These are phyloP conservation scores for Leccinellum albellum DNA, from an alignment of 768 basidiomycete genomes.

Conservation along the genomic window DNA sequence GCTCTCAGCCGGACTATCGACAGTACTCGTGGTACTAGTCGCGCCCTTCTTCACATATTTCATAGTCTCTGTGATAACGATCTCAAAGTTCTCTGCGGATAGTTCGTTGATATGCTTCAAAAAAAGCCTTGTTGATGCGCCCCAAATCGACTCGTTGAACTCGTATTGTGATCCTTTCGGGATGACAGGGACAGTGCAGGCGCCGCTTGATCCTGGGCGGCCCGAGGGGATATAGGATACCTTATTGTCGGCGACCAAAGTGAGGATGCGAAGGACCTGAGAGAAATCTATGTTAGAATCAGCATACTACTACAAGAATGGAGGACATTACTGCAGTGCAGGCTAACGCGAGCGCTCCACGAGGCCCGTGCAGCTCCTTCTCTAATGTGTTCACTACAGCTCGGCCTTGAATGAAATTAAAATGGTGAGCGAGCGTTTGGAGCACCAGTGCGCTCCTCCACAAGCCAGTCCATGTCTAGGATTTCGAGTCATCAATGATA, in stretches of 20 bases:
- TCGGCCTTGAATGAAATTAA: neutral
- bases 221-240: neutral
- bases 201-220: neutral
- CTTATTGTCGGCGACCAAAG: neutral
- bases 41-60: neutral
- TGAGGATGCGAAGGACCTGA: neutral
- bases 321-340: neutral
- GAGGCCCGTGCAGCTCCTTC: neutral
- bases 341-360: neutral
- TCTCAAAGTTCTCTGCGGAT: neutral
- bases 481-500: neutral
- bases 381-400: neutral
- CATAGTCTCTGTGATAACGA: neutral
- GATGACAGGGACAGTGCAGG: neutral
- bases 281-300: neutral
- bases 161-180: neutral
- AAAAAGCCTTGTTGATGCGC: neutral
- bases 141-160: neutral
- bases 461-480: neutral
- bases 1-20: neutral
- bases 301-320: neutral
- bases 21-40: neutral
- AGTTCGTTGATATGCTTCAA: neutral
- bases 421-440: neutral
- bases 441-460: neutral